Conservation (phyloP, 176 grass and related monocot genomes). For the Pharus latifolius region DNA sequence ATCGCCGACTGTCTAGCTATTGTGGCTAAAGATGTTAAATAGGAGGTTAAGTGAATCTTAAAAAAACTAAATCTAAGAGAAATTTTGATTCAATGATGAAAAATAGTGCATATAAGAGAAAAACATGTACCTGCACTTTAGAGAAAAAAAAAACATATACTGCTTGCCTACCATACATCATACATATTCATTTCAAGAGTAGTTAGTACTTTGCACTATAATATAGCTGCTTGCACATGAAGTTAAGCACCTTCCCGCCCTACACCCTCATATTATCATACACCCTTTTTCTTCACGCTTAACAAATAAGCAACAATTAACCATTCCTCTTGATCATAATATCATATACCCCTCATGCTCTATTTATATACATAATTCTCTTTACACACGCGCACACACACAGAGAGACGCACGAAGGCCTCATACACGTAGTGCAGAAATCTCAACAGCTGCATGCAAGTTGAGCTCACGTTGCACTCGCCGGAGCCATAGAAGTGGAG, state of each 20-base stretch:
- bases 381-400: not conserved
- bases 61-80: too few species aligned
- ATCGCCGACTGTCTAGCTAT: too few species aligned
- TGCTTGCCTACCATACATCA: too few species aligned
- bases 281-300: not conserved
- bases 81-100: too few species aligned
- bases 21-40: too few species aligned
- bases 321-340: not conserved
- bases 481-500: not conserved
- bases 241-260: conserved; percentile 37
- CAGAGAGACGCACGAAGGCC: not conserved
- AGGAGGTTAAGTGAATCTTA: too few species aligned
- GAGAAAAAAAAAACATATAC: too few species aligned
- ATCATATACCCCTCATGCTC: not conserved
- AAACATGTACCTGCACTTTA: too few species aligned
- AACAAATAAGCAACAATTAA: not conserved
- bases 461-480: not conserved
- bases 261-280: not conserved
- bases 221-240: conserved; percentile 28
- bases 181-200: not conserved
- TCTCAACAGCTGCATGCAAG: conserved; percentile 12
- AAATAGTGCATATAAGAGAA: too few species aligned
- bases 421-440: too few species aligned
- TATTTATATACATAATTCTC: not conserved
- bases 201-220: not conserved